phyloP scores from a whole-genome alignment of 768 basidiomycete genomes.

The Suillus bovinus region DNA sequence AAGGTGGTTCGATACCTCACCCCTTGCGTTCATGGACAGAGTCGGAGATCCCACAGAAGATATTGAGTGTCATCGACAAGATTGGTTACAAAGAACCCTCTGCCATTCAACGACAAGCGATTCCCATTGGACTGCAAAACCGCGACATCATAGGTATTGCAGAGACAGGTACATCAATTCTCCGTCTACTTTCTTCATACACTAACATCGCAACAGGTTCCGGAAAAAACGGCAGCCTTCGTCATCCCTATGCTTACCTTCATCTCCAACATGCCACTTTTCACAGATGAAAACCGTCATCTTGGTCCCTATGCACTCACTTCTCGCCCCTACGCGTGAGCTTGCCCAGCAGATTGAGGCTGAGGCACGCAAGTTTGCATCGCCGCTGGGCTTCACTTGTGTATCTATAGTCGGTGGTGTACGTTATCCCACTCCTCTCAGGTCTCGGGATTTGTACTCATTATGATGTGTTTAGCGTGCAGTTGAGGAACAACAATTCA shows the following conservation, averaged over 20 bases:
- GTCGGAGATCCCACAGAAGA: conserved; percentile 73
- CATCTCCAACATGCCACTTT: conserved; percentile 80
- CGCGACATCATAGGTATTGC: conserved; percentile 98
- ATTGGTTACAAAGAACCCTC: conserved; percentile 98
- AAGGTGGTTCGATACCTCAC: conserved; percentile 91
- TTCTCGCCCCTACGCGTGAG: conserved; percentile 97
- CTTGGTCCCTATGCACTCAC: conserved; percentile 91
- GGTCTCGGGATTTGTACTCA: conserved; percentile 16
- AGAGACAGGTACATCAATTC: conserved; percentile 75
- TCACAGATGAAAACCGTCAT: conserved; percentile 92
- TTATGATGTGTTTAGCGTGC: conserved; percentile 54
- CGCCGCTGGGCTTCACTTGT: conserved; percentile 86
- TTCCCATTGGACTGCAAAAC: conserved; percentile 97
- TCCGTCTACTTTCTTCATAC: conserved; percentile 5
- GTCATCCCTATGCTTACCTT: conserved; percentile 98
- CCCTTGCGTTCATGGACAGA: conserved; percentile 93
- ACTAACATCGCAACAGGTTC: conserved; percentile 60
- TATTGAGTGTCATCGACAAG: conserved; percentile 82
- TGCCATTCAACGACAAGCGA: conserved; percentile 96
- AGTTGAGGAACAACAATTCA: conserved; percentile 98
- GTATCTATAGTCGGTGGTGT: conserved; percentile 99
- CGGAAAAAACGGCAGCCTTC: conserved; percentile 97
- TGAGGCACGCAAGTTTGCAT: conserved; percentile 90
- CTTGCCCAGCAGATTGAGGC: conserved; percentile 96
- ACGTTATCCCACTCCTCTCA: conserved; percentile 20